These are phyloP conservation scores for Prunus mume DNA, from an alignment of 306 rosid species.

Conservation along the genomic window DNA sequence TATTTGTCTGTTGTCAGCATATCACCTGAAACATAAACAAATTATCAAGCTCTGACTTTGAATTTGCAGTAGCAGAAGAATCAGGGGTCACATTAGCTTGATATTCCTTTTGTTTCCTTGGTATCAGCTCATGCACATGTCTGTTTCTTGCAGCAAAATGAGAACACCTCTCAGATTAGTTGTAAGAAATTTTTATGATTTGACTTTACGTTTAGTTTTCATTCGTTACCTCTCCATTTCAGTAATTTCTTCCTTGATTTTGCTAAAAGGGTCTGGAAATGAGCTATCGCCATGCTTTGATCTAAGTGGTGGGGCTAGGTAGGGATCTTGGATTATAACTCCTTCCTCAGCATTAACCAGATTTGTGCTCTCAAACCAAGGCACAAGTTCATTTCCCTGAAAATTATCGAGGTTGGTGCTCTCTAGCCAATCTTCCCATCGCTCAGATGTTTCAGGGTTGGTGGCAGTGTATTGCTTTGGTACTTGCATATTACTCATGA, in stretches of 20 bases:
- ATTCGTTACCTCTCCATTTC: slow-evolving; percentile 50
- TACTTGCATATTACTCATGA: slow-evolving; percentile 47
- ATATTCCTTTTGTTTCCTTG: slow-evolving; percentile 42
- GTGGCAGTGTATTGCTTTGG: slow-evolving; percentile 37
- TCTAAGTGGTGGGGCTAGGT: slow-evolving; percentile 32
- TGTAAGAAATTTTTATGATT: not conserved
- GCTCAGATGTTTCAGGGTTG: slow-evolving; percentile 51
- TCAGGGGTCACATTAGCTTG: slow-evolving; percentile 67
- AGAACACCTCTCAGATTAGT: slow-evolving; percentile 17
- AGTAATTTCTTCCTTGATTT: slow-evolving; percentile 34
- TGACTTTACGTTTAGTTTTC: not conserved
- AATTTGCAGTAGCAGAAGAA: slow-evolving; percentile 67
- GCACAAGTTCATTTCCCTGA: slow-evolving; percentile 53
- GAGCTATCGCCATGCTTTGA: slow-evolving; percentile 22
- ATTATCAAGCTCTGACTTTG: slow-evolving; percentile 59
- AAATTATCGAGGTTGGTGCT: slow-evolving; percentile 42
- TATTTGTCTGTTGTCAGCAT: not conserved
- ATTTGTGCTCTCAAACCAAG: slow-evolving; percentile 62
- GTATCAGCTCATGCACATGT: slow-evolving; percentile 36
- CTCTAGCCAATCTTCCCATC: slow-evolving; percentile 82
- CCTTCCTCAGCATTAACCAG: slow-evolving; percentile 44
- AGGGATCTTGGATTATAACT: slow-evolving; percentile 36
- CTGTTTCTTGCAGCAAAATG: slow-evolving; percentile 35
- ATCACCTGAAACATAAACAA: slow-evolving; percentile 65
- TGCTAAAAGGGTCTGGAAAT: slow-evolving; percentile 20